phyloP scores from a whole-genome alignment of 139 green algal species.

The Bryopsis sp. region DNA sequence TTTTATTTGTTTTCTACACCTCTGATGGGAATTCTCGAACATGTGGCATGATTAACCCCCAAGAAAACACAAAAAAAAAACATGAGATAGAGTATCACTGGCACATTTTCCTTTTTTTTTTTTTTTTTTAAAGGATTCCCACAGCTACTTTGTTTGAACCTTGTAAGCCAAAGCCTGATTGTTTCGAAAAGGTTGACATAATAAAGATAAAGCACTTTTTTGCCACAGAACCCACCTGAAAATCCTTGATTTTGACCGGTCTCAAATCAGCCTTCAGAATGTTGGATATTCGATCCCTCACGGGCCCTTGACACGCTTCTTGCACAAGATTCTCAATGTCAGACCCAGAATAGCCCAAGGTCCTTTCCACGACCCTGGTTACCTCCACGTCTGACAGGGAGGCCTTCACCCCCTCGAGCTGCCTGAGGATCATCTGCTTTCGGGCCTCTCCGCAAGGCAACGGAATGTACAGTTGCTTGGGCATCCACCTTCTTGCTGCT shows the following conservation, averaged over 20 bases:
- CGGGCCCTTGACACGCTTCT: conserved; percentile 81
- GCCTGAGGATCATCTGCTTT: conserved; percentile 40
- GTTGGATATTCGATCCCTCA: conserved; percentile 47
- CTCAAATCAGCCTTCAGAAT: conserved; percentile 18
- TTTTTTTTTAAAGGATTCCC: background rate
- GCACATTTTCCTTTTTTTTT: background rate
- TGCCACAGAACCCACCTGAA: conserved; percentile 6
- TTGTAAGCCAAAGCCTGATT: background rate
- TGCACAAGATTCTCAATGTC: conserved; percentile 92
- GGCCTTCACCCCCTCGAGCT: conserved; percentile 31
- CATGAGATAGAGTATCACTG: background rate
- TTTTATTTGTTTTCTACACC: too few species aligned
- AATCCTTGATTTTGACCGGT: conserved; percentile 20
- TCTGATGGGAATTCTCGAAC: too few species aligned
- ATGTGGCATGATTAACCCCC: background rate
- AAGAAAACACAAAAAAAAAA: background rate
- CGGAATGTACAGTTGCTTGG: conserved; percentile 98
- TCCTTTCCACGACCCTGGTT: conserved; percentile 59
- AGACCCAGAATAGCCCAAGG: conserved; percentile 52
- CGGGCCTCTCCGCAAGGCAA: conserved; percentile 74
- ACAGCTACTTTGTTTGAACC: background rate
- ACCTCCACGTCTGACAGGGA: conserved; percentile 51
- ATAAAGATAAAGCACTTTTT: conserved; percentile 7
- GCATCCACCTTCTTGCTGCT: conserved; percentile 82
- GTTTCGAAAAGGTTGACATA: background rate